Evolutionary conservation across 2,329 filamentous ascomycete species (phyloP), one percentile per base, ranked within the genome.

Genomic region (Anthostomella pinea): DNA sequence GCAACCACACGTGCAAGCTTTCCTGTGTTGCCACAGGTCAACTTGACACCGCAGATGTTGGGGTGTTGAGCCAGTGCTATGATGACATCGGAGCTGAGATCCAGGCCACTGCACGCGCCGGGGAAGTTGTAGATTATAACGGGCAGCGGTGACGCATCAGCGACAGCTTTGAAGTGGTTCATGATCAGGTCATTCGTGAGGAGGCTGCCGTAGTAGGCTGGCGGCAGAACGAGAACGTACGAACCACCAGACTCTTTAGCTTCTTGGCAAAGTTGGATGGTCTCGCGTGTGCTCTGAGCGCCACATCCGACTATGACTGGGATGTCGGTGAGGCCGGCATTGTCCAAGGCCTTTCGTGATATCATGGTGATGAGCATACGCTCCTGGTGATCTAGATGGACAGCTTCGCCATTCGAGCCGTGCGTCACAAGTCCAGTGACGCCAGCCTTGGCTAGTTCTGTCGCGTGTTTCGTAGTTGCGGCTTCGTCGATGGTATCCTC

Each of bases 51-150:
- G 22, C 70, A 65, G 42, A 77, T 75, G 45, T 75, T 75, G 19
- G 68, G 63, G 25, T 53, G 44, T 29, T 67, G 52, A 5, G 72
- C 59, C 25, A 77, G 56, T 33, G 65, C 63, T 28, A 71, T 57
- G 45, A 87, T 79, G 50, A 77, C 73, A 44, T 85, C 81, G 0
- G 79, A 84, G 54, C 79, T 77, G 28, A 87, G 67, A 50, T 87
- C 83, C 8, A 86, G 66, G 4, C 83, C 83, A 9, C 79, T 73
- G 16, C 73, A 79, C 4, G 83, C 81, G 5, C 70, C 79, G 2
- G 83, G 83, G 66, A 81, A 87, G 62, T 87, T 87, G 68, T 87
- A 87, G 39, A 87, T 79, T 25, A 87, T 62, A 16, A 87, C 66
- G 0, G 83, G 82, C 1, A 87, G 56, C 0, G 75, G 71, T 13